A percentile compares a stretch with the other conserved stretches of the same genome.
phyloP scores from a whole-genome alignment of 441 rosid species.

The Pelargonium fulgidum region DNA sequence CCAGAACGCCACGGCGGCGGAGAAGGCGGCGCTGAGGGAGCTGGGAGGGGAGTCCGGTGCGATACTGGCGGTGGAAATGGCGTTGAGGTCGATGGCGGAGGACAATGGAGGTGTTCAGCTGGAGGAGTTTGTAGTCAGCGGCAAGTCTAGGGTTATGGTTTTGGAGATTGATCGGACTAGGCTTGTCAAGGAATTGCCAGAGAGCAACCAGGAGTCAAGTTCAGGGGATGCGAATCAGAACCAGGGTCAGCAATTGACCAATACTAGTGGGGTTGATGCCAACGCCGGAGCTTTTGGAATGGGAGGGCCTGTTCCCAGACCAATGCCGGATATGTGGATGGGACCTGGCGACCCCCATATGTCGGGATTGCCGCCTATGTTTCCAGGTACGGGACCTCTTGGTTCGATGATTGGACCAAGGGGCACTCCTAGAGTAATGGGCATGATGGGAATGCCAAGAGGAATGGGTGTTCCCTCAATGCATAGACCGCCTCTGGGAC shows the following conservation, averaged over 20 bases:
- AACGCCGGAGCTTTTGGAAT: constrained; percentile 27
- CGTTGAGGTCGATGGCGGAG: constrained; percentile 75
- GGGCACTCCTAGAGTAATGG: constrained; percentile 17
- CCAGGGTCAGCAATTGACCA: constrained; percentile 21
- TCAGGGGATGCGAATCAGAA: constrained; percentile 18
- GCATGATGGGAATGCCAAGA: constrained; percentile 34
- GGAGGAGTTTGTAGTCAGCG: constrained; percentile 77
- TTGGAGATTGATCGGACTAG: constrained; percentile 63
- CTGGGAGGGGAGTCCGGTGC: constrained; percentile 81
- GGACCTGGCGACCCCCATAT: constrained; percentile 36
- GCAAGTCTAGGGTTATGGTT: constrained; percentile 81
- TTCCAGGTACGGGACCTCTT: constrained; percentile 17
- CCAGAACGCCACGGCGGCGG: constrained; percentile 50
- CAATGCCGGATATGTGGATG: constrained; percentile 66
- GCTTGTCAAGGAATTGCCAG: constrained; percentile 69
- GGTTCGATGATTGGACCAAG: constrained; percentile 20
- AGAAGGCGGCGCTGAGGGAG: constrained; percentile 71
- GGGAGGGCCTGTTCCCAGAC: constrained; percentile 36
- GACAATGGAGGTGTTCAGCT: constrained; percentile 74
- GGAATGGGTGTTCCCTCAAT: constrained; percentile 22
- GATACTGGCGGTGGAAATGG: constrained; percentile 72
- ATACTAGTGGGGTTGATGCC: constrained; percentile 16
- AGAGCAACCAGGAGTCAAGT: constrained; percentile 37
- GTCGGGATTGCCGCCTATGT: constrained; percentile 2
- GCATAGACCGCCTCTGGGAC: constrained; percentile 26